Evolutionary conservation across 257 asterid species (phyloP), one percentile per base, ranked within the genome.

Genomic region (Haberlea rhodopensis): DNA sequence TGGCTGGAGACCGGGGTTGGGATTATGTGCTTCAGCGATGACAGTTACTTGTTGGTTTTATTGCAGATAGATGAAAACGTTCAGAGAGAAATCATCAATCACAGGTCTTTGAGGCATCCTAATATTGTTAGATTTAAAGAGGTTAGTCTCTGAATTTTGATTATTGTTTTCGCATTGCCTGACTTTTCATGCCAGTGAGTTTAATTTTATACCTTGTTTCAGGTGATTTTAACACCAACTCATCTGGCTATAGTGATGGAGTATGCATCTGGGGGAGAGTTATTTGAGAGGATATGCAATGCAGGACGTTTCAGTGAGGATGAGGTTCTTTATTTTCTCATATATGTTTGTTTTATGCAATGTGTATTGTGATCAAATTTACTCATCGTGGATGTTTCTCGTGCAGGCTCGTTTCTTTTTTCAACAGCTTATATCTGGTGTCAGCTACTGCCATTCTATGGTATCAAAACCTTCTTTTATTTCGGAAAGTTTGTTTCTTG

Each of bases 211-310:
- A n/a, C 49, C 66, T 60, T 25, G 59, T 43, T 55, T 71, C 65
- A 90, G 97, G 95, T 90, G 73, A 85, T 90, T 74, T 70, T 90
- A 27, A 90, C 96, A 20, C 97, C 97, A 28, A 85, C 91, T 49
- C 97, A 90, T 79, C 84, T 90, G 26, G 97, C 97, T 57, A 90
- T 90, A 68, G 95, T 87, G 69, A 90, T 90, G 97, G 96, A 90
- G 74, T 90, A 85, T 81, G 97, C 97, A 72, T 84, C 97, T 43
- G 97, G 97, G 23, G 97, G 97, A 52, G 97, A 90, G 80, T 82
- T 90, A 52, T 90, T 87, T 68, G 96, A 87, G 75, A 77, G 97
- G 59, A 90, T 90, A 65, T 83, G 82, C 80, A 87, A 81, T 67
- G 89, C 89, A 43, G 97, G 97, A 69, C 87, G 95, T n/a, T 90